These are phyloP conservation scores for Silene latifolia DNA, from an alignment of 148 eudicot genomes.

Conservation along the genomic window DNA sequence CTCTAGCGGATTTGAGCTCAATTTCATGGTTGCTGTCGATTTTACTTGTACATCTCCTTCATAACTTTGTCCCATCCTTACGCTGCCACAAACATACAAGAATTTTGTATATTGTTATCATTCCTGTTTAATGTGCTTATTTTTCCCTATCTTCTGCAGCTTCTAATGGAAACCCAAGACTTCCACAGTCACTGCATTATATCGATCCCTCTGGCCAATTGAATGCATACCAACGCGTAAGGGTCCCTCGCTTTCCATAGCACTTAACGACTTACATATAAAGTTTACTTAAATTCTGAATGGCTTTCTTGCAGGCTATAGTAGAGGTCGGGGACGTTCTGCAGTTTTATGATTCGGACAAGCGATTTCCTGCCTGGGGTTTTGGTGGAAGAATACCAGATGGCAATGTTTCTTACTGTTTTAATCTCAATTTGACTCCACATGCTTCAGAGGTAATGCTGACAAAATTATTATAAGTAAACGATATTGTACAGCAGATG, in stretches of 20 bases:
- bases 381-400: slow-evolving; percentile 50
- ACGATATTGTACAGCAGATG: too few species aligned
- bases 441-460: slow-evolving; percentile 19
- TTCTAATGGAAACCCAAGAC: slow-evolving; percentile 63
- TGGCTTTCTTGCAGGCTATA: slow-evolving; percentile 51
- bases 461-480: background rate
- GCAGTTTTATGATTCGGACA: slow-evolving; percentile 69
- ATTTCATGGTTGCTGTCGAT: slow-evolving; percentile 57
- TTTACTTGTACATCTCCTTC: slow-evolving; percentile 49
- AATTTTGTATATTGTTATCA: background rate
- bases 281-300: background rate
- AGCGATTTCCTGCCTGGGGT: slow-evolving; percentile 78
- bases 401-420: slow-evolving; percentile 59
- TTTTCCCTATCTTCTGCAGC: slow-evolving; percentile 31
- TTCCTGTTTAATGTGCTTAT: background rate
- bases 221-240: slow-evolving; percentile 73
- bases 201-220: slow-evolving; percentile 60
- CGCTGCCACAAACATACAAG: background rate
- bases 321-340: slow-evolving; percentile 61
- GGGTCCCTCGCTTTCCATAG: background rate
- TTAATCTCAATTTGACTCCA: slow-evolving; percentile 50
- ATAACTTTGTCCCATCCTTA: background rate
- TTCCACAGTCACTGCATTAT: slow-evolving; percentile 51
- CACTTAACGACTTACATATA: too few species aligned
- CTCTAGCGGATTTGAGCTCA: slow-evolving; percentile 50